Conservation (phyloP, 805 yeast genomes). For the Lipomyces yamadae region DNA sequence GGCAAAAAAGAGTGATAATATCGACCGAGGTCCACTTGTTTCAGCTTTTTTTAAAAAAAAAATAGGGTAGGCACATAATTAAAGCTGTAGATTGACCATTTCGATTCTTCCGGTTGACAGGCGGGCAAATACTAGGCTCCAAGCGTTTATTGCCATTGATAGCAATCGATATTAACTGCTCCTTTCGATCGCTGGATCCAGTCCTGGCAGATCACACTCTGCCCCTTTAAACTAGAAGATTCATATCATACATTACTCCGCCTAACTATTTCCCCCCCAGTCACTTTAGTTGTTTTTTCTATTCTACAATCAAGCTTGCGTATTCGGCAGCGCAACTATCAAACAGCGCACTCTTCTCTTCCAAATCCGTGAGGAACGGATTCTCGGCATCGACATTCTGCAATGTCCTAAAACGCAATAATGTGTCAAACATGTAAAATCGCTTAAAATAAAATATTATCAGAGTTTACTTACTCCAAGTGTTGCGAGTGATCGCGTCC, state of each 20-base stretch:
- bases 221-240: background rate
- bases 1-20: too few relatives aligned
- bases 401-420: slow-evolving; percentile 52
- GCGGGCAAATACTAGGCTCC: too few relatives aligned
- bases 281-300: slow-evolving; percentile 4
- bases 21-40: too few relatives aligned
- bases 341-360: slow-evolving; percentile 66
- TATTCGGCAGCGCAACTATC: slow-evolving; percentile 72
- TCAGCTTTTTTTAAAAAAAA: too few relatives aligned
- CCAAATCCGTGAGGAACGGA: slow-evolving; percentile 60
- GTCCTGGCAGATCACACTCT: too few relatives aligned
- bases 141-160: too few relatives aligned
- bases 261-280: background rate
- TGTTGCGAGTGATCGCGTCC: slow-evolving; percentile 48
- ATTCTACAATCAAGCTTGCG: slow-evolving; percentile 29
- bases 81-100: too few relatives aligned
- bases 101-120: too few relatives aligned
- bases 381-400: slow-evolving; percentile 58
- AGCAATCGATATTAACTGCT: too few relatives aligned
- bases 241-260: background rate
- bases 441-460: background rate
- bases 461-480: slow-evolving; percentile 22
- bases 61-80: too few relatives aligned
- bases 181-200: too few relatives aligned
- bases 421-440: slow-evolving; percentile 41